Base-by-base conservation (phyloP, 441 rosid genomes). In the Aleurites moluccanus region DNA sequence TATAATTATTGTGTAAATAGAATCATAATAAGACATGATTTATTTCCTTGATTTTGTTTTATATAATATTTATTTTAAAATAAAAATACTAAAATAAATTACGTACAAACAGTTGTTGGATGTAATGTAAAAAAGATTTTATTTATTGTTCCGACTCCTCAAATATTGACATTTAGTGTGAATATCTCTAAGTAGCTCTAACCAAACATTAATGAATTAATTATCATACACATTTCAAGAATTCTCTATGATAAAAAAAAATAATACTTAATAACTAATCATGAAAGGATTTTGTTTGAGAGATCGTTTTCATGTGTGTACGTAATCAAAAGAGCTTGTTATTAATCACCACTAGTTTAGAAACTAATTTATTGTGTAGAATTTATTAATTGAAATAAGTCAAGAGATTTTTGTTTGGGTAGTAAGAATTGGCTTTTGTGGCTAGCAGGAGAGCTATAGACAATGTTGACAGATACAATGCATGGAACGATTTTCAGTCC, bases 401-500 rank as follows among this genome's bases (percentile, higher is more conserved):
- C 40, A 67, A 25, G 56, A 23, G 0, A 44, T 44, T 66, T 44
- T 44, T 20, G 25, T 64, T 38, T 64, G 27, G 64, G 8, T 52
- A 18, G 7, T 2, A 63, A 63, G 67, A 66, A 67, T 67, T 47
- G 57, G 44, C 25, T 5, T 67, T 49, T 28, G 27, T 67, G 71
- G 71, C 16, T 44, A 47, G 59, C 25, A 67, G 6, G 40, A 25
- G 20, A 18, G 6, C 6, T 7, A n/a, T 65, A 23, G 7, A 3
- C 18, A 28, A 56, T 63, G 5, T 52, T 61, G 73, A 38, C 52
- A 56, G 64, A 70, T 69, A n/a, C 63, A 69, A 69, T 52, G 73
- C 3, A 69, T 30, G 8, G 4, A 35, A 68, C 18, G 44, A 50
- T 68, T 49, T 68, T 68, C 71, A 27, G 42, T 47, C 59, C 10